A percentile compares a stretch with the other conserved stretches of the same genome.
phyloP scores from a whole-genome alignment of 2,329 filamentous ascomycete species.

The Cryphonectria parasitica region DNA sequence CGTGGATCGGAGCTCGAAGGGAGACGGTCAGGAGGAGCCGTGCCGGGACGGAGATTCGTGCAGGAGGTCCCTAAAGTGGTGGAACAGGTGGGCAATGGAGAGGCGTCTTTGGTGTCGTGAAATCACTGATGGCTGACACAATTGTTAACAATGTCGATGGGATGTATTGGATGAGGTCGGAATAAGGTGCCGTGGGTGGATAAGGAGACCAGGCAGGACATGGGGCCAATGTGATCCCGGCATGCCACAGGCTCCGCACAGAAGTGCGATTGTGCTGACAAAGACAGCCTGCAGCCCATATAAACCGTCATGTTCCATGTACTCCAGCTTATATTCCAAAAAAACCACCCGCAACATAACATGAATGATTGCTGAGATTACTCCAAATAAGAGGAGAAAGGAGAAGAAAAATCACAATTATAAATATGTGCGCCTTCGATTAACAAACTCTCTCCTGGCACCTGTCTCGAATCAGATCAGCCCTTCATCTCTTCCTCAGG shows the following conservation, averaged over 20 bases:
- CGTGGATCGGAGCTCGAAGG: not conserved
- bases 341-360: not conserved
- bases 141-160: not conserved
- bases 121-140: not conserved
- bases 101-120: not conserved
- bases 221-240: constrained; percentile 11
- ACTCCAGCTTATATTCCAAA: not conserved
- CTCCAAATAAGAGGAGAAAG: not conserved
- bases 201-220: constrained; percentile 6
- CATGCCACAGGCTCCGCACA: not conserved
- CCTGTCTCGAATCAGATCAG: too few relatives aligned
- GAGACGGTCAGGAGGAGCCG: not conserved
- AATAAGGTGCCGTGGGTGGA: constrained; percentile 7
- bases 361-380: not conserved
- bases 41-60: not conserved
- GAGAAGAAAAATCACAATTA: too few relatives aligned
- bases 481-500: too few relatives aligned
- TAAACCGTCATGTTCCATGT: not conserved
- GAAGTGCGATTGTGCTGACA: constrained; percentile 1
- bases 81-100: not conserved
- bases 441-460: too few relatives aligned
- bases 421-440: too few relatives aligned
- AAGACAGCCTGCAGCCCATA: not conserved
- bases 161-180: constrained; percentile 4
- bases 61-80: not conserved